Evolutionary conservation across 148 eudicot species (phyloP).

Genomic region (Rhododendron molle): DNA sequence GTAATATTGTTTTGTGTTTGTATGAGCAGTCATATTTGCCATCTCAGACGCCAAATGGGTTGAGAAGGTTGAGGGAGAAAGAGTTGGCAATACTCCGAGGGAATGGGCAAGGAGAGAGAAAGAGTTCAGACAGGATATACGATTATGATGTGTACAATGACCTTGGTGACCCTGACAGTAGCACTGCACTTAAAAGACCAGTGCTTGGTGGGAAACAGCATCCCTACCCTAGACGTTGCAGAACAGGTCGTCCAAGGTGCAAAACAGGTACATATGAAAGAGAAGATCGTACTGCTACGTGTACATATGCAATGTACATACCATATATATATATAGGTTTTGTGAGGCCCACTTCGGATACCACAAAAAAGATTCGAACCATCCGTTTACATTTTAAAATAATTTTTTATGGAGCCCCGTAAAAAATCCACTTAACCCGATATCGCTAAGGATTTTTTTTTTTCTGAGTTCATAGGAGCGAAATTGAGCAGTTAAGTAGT

Average conservation of each 20-base stretch:
- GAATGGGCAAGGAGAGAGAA: conserved; percentile 49
- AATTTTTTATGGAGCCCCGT: no score
- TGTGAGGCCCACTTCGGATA: no score
- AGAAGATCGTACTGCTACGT: no score
- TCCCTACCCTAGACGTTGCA: conserved; percentile 76
- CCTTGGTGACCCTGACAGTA: conserved; percentile 49
- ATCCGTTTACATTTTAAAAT: no score
- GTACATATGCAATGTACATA: no score
- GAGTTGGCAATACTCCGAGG: conserved; percentile 51
- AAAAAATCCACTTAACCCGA: no score
- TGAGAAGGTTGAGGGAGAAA: conserved; percentile 38
- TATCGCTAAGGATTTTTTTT: no score
- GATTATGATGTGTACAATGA: conserved; percentile 86
- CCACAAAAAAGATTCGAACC: no score
- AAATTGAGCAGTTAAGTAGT: no score
- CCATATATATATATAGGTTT: no score
- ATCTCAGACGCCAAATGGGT: conserved; percentile 60
- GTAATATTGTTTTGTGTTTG: neutral
- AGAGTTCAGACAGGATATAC: conserved; percentile 54
- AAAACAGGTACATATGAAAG: conserved; percentile 19
- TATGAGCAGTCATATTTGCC: conserved; percentile 60
- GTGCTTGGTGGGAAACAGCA: conserved; percentile 50
- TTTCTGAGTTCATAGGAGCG: no score
- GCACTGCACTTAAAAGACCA: conserved; percentile 39
- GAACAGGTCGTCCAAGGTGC: conserved; percentile 54